These are phyloP conservation scores for Hypomyces rosellus DNA, from an alignment of 2,329 filamentous ascomycete species.

Conservation along the genomic window DNA sequence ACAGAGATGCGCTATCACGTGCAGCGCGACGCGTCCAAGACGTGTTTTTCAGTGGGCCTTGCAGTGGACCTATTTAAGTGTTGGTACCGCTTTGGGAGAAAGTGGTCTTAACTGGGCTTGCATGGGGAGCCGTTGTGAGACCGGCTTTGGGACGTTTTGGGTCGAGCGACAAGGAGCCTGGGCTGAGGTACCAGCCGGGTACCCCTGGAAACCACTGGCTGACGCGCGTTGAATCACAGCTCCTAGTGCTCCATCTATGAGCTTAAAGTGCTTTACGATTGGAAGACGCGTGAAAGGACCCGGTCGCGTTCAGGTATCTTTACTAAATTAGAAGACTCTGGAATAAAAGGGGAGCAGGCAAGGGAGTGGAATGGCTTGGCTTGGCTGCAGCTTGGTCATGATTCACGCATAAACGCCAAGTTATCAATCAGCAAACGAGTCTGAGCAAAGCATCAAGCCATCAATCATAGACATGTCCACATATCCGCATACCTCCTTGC, in stretches of 20 bases:
- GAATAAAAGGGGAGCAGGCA: not conserved
- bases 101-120: too few relatives aligned
- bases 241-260: conserved; percentile 13
- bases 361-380: not conserved
- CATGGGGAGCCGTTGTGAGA: conserved; percentile 8
- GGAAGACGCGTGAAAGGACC: conserved; percentile 16
- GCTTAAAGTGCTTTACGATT: conserved; percentile 2
- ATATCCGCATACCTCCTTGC: too few relatives aligned
- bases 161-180: not conserved
- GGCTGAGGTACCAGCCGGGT: conserved; percentile 5
- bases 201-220: not conserved
- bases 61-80: conserved; percentile 20
- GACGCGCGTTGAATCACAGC: conserved; percentile 6
- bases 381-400: conserved; percentile 12
- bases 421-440: conserved; percentile 29
- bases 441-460: not conserved
- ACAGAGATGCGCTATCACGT: conserved; percentile 32
- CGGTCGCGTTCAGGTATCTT: conserved; percentile 18
- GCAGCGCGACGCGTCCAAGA: conserved; percentile 28
- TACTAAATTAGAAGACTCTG: not conserved
- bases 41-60: conserved; percentile 21
- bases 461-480: too few relatives aligned
- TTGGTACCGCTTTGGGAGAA: conserved; percentile 4
- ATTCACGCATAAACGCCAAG: conserved; percentile 11
- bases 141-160: not conserved